Evolutionary conservation across 306 rosid species (phyloP), one percentile per base, ranked within the genome.

Genomic region (Luffa acutangula): DNA sequence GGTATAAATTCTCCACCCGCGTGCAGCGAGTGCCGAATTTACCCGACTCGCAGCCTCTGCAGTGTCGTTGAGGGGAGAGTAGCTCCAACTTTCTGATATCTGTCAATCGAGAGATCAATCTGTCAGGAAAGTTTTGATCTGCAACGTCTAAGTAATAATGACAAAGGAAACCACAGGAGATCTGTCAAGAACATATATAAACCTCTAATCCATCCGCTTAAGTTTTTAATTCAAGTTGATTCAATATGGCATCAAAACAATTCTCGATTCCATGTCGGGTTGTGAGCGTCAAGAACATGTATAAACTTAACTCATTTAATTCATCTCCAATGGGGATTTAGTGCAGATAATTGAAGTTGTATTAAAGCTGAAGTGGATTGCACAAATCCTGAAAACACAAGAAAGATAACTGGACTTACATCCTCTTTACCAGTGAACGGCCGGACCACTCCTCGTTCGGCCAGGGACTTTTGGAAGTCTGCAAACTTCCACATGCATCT

Each of bases 401-500:
- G 49, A 3, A 83, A 80, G 31, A 84, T 80, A 71, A 76, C 42
- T 62, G 9, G 75, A 90, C 97, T 88, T 86, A 92, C 97, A 78
- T 91, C 87, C 77, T 93, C 94, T 87, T 83, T 81, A 66, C 97
- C 91, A 3, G 97, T 91, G 81, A 93, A 88, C 43, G 90, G 89
- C 65, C 90, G 86, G 83, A 84, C 90, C 64, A 84, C 96, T 66
- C 97, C 97, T 80, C 71, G 89, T 67, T 91, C 89, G 62, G 52
- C 85, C 84, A 95, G 88, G 78, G 88, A 84, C 75, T 84, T 88
- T 67, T 93, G 97, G 81, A 95, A 93, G 84, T 93, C 93, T 20
- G 96, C 92, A 60, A 93, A 90, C 82, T 95, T 95, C 99, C 97
- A 95, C 41, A 89, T 89, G 85, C 97, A 95, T 70, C 64, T 80